These are phyloP conservation scores for Mitragyna speciosa DNA, from an alignment of 257 asterid genomes.

Conservation along the genomic window DNA sequence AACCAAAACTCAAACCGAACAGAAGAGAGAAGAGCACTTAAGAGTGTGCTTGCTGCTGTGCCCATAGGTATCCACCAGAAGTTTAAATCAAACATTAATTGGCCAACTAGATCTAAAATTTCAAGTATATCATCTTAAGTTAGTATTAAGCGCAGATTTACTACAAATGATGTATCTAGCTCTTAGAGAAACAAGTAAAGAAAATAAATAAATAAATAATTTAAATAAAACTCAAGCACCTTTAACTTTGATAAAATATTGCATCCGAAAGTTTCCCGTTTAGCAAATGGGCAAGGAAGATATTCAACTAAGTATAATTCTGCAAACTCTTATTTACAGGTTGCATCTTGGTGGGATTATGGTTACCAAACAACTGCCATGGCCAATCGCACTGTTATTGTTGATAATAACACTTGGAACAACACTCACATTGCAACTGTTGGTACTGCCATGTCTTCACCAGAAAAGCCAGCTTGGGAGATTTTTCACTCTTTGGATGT, in stretches of 20 bases:
- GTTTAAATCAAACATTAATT: too few species aligned
- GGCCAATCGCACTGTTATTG: conserved; percentile 99
- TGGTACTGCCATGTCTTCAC: conserved; percentile 99
- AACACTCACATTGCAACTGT: conserved; percentile 98
- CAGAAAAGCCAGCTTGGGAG: conserved; percentile 98
- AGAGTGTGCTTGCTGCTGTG: background rate
- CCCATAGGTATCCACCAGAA: background rate
- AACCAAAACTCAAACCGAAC: background rate
- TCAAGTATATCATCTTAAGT: background rate
- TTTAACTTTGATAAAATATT: background rate
- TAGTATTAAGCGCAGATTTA: background rate
- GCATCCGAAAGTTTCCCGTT: background rate
- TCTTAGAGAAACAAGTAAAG: background rate
- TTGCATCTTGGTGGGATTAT: conserved; percentile 99
- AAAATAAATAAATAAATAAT: too few species aligned
- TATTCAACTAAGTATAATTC: background rate
- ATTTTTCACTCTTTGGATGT: conserved; percentile 94
- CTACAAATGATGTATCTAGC: background rate
- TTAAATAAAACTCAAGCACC: background rate
- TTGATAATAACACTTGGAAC: conserved; percentile 98
- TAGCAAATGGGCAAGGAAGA: background rate
- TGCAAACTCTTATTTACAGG: conserved; percentile 43
- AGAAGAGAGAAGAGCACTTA: background rate
- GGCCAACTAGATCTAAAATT: background rate
- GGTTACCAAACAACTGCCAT: conserved; percentile 99